Evolutionary conservation across 1,284 basidiomycete species (phyloP), one percentile per base, ranked within the genome.

Genomic region (Austroboletus niveus): DNA sequence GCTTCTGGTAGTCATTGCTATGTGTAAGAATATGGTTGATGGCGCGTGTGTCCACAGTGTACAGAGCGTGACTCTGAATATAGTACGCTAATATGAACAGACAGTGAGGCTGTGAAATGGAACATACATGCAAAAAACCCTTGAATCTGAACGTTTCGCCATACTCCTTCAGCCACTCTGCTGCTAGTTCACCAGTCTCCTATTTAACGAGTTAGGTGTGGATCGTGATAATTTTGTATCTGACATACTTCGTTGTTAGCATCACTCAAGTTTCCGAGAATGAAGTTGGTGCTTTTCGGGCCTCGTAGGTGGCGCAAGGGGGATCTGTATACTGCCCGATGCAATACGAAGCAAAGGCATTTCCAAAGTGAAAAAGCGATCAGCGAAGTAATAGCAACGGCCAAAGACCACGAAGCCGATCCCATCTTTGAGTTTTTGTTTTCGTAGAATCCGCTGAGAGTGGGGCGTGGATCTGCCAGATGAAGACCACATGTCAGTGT

Each of bases 241-340:
- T 17, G 40, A 59, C 73, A 51, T 53, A 80, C 75, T 12, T 65
- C 69, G 1, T 71, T 61, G 43, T 62, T 64, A 4, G 84, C 72
- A 8, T 79, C 73, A 44, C 61, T 69, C 48, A 81, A 38, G 59
- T 82, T 80, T 0, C 85, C 85, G 55, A 69, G 82, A n/a, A 87
- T 55, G 53, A 72, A 74, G 59, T 76, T 79, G 1, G 69, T 57
- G 51, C 61, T 76, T 39, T 73, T 70, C 0, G 82, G 84, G 1
- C 82, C 81, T 8, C 73, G 80, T 20, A 85, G 61, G 42, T 68
- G 55, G 17, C 73, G 71, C 10, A 82, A 55, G 0, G 78, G 72
- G 2, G 79, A 79, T 3, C 60, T 74, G 24, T 59, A 57, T 22
- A 14, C 14, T 10, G 14, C 32, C 8, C 32, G 32, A 24, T 24